A percentile compares a stretch with the other conserved stretches of the same genome.
Evolutionary conservation across 2,329 filamentous ascomycete species (phyloP).

Genomic region (Cercospora sp.): DNA sequence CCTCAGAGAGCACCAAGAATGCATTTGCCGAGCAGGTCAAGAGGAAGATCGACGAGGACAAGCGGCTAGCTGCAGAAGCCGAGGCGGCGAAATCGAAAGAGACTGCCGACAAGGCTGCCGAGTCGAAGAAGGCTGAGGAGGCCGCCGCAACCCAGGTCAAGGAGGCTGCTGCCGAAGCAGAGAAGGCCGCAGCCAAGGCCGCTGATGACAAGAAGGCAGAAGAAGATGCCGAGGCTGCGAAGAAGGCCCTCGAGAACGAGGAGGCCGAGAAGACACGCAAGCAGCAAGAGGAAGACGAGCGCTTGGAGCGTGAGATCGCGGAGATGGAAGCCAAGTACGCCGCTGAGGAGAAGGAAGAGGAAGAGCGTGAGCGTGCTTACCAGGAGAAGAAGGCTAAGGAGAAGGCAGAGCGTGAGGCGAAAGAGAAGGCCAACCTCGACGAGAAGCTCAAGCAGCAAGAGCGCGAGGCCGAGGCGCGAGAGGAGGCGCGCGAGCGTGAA

Average conservation of each 20-base stretch:
- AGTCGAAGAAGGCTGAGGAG: conserved; percentile 39
- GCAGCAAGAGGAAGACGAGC: conserved; percentile 46
- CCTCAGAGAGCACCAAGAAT: conserved; percentile 66
- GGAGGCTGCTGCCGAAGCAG: conserved; percentile 40
- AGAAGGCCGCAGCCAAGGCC: conserved; percentile 51
- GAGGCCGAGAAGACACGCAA: conserved; percentile 36
- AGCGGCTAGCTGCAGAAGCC: conserved; percentile 48
- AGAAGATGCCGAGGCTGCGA: conserved; percentile 38
- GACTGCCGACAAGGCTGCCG: conserved; percentile 49
- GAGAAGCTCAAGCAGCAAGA: conserved; percentile 51
- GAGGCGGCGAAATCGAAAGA: conserved; percentile 56
- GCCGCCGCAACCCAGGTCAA: conserved; percentile 44
- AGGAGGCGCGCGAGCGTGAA: conserved; percentile 46
- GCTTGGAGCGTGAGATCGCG: conserved; percentile 60
- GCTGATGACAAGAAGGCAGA: conserved; percentile 43
- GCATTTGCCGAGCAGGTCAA: conserved; percentile 70
- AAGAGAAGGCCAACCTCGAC: conserved; percentile 58
- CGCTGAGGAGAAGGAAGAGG: conserved; percentile 26
- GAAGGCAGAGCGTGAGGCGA: conserved; percentile 72
- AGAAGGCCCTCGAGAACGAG: conserved; percentile 36
- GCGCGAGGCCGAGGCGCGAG: conserved; percentile 51
- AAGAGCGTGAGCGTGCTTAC: conserved; percentile 43
- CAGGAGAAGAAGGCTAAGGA: conserved; percentile 47
- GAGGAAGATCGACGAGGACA: conserved; percentile 45
- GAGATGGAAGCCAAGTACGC: conserved; percentile 54